Conservation (phyloP, 257 asterid genomes). For the Capsicum rhomboideum region DNA sequence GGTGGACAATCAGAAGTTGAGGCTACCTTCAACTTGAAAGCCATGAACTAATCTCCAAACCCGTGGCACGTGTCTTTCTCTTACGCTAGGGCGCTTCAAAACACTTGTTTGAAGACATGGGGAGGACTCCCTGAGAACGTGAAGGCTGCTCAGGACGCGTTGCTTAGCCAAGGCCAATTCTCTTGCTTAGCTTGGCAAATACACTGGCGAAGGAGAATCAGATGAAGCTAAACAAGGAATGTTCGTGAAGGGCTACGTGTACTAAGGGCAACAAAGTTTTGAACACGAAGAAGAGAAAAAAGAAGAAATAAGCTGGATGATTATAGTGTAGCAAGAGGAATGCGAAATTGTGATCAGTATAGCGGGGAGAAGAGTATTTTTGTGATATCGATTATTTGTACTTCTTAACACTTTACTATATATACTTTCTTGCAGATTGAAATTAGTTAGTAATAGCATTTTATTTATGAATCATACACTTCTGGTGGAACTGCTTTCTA, state of each 20-base stretch:
- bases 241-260: conserved; percentile 15
- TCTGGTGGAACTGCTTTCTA: too few relatives aligned
- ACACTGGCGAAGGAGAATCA: conserved; percentile 6
- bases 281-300: background rate
- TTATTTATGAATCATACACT: background rate
- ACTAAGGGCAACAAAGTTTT: background rate
- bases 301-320: background rate
- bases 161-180: conserved; percentile 17
- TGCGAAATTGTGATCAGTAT: background rate
- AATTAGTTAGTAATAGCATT: background rate
- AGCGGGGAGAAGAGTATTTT: background rate
- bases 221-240: conserved; percentile 18
- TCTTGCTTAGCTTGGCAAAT: conserved; percentile 12
- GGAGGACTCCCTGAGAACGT: conserved; percentile 13
- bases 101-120: conserved; percentile 19
- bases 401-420: background rate
- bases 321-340: background rate
- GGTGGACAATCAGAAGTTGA: conserved; percentile 24
- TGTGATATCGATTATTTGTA: background rate
- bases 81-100: conserved; percentile 14
- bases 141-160: conserved; percentile 7
- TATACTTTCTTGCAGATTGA: background rate
- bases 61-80: conserved; percentile 20
- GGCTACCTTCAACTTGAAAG: conserved; percentile 18
- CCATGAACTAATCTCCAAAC: conserved; percentile 18